A percentile compares a stretch with the other conserved stretches of the same genome.
Evolutionary conservation across 129 eudicot species (phyloP).

Genomic region (Ambrosia trifida): DNA sequence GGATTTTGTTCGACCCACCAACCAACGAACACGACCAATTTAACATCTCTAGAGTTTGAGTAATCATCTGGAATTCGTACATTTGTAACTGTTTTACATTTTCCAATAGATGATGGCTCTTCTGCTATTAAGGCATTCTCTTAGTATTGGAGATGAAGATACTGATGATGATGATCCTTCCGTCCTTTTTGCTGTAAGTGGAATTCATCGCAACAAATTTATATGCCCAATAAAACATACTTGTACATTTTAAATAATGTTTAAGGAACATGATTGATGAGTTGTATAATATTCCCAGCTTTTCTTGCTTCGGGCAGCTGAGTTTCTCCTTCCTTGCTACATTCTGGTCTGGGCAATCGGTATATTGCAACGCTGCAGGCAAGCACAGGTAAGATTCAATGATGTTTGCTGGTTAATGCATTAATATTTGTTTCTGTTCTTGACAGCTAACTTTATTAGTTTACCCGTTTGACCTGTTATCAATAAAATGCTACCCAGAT

Average conservation of each 20-base stretch:
- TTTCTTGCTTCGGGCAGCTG: constrained; percentile 76
- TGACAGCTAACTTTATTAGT: too few relatives aligned
- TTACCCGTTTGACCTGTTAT: too few relatives aligned
- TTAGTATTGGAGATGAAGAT: constrained; percentile 58
- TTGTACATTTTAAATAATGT: neutral
- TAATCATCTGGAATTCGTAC: neutral
- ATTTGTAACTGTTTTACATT: neutral
- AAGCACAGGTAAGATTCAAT: constrained; percentile 61
- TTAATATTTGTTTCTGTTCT: neutral
- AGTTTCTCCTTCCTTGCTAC: constrained; percentile 89
- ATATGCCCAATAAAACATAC: constrained; percentile 3
- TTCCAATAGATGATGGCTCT: constrained; percentile 69
- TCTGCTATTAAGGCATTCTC: constrained; percentile 71
- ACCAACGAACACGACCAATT: too few relatives aligned
- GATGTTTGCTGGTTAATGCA: neutral
- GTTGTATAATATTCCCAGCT: constrained; percentile 43
- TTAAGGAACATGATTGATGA: constrained; percentile 1
- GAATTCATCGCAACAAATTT: neutral
- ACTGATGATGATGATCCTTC: constrained; percentile 59
- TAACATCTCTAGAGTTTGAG: neutral
- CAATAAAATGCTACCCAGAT: too few relatives aligned
- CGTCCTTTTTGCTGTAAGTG: constrained; percentile 65
- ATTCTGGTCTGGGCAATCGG: constrained; percentile 81
- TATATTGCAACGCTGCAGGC: constrained; percentile 69
- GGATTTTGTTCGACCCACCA: too few relatives aligned